Evolutionary conservation across 2,329 filamentous ascomycete species (phyloP), one percentile per base, ranked within the genome.

Genomic region (Claviceps capensis): DNA sequence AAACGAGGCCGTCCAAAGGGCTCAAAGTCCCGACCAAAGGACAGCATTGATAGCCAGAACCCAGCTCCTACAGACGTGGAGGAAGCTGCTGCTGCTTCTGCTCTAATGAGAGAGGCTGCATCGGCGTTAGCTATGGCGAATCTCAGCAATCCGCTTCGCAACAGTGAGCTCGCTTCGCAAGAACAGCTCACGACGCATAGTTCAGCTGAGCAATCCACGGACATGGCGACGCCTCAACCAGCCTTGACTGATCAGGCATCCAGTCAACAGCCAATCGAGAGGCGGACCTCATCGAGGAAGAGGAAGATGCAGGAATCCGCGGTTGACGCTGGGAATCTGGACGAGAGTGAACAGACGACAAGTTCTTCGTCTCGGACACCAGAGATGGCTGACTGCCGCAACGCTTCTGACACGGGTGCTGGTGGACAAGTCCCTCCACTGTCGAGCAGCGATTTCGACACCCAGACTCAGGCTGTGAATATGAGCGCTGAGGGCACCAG

Each of bases 1-100:
- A 67, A 66, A 51, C 62, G 62, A 54, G 66, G 69, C 8, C 65
- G 72, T 41, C 69, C 75, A 1, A 77, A 72, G 52, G 72, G 72
- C 0, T 72, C 72, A 14, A 74, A 69, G 54, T 72, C 70, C 50
- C 69, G 70, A 34, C 61, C 64, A 16, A 72, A 66, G 52, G 56
- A 63, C 7, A 56, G 37, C 30, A 22, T 11, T 4, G 26, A 5
- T 16, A 43, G 47, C 23, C n/a, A 34, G 23, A 47, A 47, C 26
- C 26, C 26, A 46, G 26, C 34, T 26, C 23, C 47, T 30, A 23
- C 41, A 26, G 14, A 5, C n/a, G 6, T 8, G 14, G 30, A 4
- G 4, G 30, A 46, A 4, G 30, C n/a, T 34, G 8, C 11, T 8
- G 7, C 51, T n/a, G 41, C 42, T 23, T 19, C 41, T 13, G 6